Percentiles rank a stretch among this genome's conserved stretches.
These are phyloP conservation scores for Yarrowia yakushimensis DNA, from an alignment of 805 yeast genomes.

Conservation along the genomic window DNA sequence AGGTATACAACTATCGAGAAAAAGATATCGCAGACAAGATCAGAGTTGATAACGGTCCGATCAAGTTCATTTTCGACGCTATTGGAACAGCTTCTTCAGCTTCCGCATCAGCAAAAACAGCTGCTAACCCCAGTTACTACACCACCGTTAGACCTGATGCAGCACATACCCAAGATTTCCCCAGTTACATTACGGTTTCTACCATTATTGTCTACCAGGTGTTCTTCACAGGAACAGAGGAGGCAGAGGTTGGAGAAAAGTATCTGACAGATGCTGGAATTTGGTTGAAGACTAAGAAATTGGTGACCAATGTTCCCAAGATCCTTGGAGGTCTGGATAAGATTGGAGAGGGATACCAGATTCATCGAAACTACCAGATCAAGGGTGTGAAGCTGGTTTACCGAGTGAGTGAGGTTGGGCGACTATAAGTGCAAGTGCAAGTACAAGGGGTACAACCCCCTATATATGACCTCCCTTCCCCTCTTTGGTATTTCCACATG, in stretches of 20 bases:
- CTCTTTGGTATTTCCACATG: too few species aligned
- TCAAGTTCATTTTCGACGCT: constrained; percentile 3
- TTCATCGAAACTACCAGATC: neutral
- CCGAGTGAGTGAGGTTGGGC: neutral
- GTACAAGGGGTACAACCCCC: too few species aligned
- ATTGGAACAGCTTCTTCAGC: constrained; percentile 8
- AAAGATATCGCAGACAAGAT: neutral
- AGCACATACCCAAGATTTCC: neutral
- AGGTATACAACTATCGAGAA: neutral
- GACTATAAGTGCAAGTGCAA: neutral
- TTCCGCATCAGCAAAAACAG: neutral
- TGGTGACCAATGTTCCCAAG: neutral
- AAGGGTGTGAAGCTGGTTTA: constrained; percentile 2
- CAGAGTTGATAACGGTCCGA: neutral
- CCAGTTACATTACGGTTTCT: neutral
- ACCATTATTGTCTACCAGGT: constrained; percentile 7
- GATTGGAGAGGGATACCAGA: neutral
- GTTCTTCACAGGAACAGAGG: neutral
- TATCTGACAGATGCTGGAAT: neutral
- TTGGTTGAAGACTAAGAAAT: neutral
- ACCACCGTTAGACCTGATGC: constrained; percentile 18
- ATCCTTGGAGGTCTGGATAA: neutral
- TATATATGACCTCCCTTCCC: too few species aligned
- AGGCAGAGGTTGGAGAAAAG: neutral
- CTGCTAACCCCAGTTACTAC: neutral